phyloP scores from a whole-genome alignment of 108 stramenopile species.

The Pseudonitzschia multiseries region DNA sequence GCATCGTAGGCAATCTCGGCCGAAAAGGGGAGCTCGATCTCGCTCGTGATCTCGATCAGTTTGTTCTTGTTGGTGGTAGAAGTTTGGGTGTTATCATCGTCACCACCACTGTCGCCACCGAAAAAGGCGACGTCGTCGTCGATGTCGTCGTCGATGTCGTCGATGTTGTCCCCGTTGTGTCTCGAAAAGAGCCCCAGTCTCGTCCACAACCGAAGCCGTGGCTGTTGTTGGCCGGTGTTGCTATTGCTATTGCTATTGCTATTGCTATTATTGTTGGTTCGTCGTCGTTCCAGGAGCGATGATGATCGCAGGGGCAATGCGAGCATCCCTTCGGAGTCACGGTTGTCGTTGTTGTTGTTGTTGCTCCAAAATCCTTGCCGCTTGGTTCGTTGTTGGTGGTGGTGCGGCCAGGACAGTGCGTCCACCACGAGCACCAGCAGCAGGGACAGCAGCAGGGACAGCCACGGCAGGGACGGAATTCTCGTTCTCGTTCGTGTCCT shows the following conservation, averaged over 20 bases:
- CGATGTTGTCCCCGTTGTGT: neutral
- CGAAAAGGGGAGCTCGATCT: constrained; percentile 49
- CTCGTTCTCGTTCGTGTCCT: neutral
- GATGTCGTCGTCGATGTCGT: neutral
- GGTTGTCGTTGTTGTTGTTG: neutral
- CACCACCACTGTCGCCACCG: neutral
- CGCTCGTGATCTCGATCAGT: constrained; percentile 4
- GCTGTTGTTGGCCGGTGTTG: neutral
- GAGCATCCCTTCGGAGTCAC: neutral
- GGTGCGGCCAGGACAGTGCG: neutral
- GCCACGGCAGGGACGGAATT: neutral
- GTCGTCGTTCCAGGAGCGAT: neutral
- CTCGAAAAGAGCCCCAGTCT: neutral
- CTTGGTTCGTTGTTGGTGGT: neutral
- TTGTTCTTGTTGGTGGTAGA: neutral
- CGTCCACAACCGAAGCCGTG: neutral
- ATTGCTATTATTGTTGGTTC: neutral
- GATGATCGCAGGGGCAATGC: neutral
- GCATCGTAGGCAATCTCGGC: constrained; percentile 75
- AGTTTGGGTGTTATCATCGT: neutral
- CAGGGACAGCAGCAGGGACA: neutral
- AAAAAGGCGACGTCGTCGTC: neutral
- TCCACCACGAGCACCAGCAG: neutral
- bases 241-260: neutral
- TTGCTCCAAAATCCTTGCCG: neutral